phyloP scores from a whole-genome alignment of 495 filamentous ascomycete species.

The Penicillium paxilli region DNA sequence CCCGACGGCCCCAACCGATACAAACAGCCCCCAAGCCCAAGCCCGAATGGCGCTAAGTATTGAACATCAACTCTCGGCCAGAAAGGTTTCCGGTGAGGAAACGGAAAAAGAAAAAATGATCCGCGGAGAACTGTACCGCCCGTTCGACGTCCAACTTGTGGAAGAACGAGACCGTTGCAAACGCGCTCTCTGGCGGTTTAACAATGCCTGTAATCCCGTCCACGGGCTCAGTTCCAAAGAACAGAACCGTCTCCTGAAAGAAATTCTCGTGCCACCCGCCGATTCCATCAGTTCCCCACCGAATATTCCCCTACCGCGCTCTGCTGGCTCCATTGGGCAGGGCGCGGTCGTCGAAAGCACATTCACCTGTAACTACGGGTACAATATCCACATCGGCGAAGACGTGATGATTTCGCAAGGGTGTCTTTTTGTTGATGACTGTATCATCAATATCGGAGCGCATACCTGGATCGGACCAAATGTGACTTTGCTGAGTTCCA shows the following conservation, averaged over 20 bases:
- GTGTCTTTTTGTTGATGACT: constrained; percentile 84
- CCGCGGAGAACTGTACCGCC: constrained; percentile 74
- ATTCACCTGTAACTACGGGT: constrained; percentile 94
- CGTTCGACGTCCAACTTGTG: constrained; percentile 73
- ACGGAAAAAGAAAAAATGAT: constrained; percentile 97
- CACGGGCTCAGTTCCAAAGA: constrained; percentile 75
- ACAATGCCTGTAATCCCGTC: constrained; percentile 80
- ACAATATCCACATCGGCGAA: constrained; percentile 87
- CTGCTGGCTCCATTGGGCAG: constrained; percentile 66
- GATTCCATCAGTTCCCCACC: constrained; percentile 49
- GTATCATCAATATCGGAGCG: constrained; percentile 71
- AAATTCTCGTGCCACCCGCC: constrained; percentile 58
- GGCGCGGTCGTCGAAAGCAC: constrained; percentile 83
- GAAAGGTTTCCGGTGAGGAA: constrained; percentile 35
- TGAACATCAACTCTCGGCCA: constrained; percentile 43
- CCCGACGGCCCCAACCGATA: constrained; percentile 32
- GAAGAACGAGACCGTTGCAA: constrained; percentile 87
- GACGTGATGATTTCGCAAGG: constrained; percentile 84
- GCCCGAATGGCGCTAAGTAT: constrained; percentile 49
- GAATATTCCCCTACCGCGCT: constrained; percentile 34
- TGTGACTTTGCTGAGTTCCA: constrained; percentile 81
- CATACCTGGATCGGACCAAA: constrained; percentile 80
- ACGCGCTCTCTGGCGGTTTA: constrained; percentile 82
- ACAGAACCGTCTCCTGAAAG: constrained; percentile 75
- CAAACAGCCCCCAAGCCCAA: constrained; percentile 45